phyloP scores from a whole-genome alignment of 306 rosid species.

The Rosa chinensis region DNA sequence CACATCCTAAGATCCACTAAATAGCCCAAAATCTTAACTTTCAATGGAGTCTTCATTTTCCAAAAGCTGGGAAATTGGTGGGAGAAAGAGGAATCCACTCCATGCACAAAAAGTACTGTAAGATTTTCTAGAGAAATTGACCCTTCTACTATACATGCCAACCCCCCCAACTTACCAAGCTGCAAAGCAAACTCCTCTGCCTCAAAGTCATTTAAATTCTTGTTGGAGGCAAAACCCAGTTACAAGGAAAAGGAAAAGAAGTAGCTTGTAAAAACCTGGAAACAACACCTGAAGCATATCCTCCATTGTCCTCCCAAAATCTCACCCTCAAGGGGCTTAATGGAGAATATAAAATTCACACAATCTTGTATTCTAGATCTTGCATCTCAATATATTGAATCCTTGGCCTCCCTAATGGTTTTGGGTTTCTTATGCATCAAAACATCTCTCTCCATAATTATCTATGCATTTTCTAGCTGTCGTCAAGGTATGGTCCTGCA shows the following conservation, averaged over 20 bases:
- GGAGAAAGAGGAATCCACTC: neutral
- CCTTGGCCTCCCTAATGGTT: neutral
- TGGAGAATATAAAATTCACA: neutral
- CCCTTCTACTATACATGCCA: neutral
- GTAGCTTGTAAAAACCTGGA: neutral
- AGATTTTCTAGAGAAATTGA: neutral
- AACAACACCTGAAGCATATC: neutral
- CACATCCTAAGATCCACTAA: neutral
- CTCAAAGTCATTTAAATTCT: neutral
- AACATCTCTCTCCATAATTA: neutral
- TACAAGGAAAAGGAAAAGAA: neutral
- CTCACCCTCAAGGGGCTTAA: neutral
- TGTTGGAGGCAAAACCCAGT: neutral
- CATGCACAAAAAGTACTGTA: neutral
- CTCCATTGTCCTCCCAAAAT: neutral
- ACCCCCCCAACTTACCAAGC: neutral
- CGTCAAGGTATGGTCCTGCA: neutral
- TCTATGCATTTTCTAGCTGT: neutral
- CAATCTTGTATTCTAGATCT: neutral
- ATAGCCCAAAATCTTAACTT: neutral
- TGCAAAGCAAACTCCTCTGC: neutral
- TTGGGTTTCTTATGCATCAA: conserved; percentile 2
- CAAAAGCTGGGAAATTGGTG: neutral
- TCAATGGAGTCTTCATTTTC: neutral
- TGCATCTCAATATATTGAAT: neutral